Conservation (phyloP, 306 rosid genomes). For the Vicia faba region DNA sequence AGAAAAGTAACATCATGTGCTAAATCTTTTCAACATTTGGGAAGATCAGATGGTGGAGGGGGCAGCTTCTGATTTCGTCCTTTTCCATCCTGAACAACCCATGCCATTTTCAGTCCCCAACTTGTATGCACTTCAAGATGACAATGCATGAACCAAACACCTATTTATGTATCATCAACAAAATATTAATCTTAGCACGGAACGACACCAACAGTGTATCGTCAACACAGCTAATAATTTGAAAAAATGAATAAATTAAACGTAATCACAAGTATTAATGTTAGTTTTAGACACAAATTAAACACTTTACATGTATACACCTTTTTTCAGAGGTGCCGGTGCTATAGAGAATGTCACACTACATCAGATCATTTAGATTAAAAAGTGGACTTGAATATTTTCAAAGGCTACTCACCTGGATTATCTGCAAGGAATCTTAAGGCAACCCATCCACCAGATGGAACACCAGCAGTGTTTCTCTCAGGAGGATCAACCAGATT, state of each 20-base stretch:
- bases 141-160: conserved; percentile 89
- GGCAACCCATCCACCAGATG: conserved; percentile 81
- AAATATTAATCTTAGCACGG: neutral
- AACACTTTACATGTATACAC: too few relatives aligned
- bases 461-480: conserved; percentile 69
- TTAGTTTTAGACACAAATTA: too few relatives aligned
- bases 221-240: too few relatives aligned
- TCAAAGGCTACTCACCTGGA: conserved; percentile 48
- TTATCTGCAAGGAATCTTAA: conserved; percentile 66
- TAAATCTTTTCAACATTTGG: conserved; percentile 52
- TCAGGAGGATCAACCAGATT: conserved; percentile 74
- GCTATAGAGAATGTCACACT: neutral
- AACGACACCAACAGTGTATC: too few relatives aligned
- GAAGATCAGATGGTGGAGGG: conserved; percentile 85
- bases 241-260: too few relatives aligned
- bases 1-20: neutral
- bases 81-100: conserved; percentile 74
- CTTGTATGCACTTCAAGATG: conserved; percentile 84
- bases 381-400: neutral
- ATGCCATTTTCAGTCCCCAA: conserved; percentile 86
- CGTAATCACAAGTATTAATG: too few relatives aligned
- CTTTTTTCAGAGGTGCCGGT: too few relatives aligned
- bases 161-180: conserved; percentile 37
- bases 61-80: conserved; percentile 64
- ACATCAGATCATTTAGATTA: neutral